Evolutionary conservation across 2,329 filamentous ascomycete species (phyloP), one percentile per base, ranked within the genome.

Genomic region (Mollisiaceae sp.): DNA sequence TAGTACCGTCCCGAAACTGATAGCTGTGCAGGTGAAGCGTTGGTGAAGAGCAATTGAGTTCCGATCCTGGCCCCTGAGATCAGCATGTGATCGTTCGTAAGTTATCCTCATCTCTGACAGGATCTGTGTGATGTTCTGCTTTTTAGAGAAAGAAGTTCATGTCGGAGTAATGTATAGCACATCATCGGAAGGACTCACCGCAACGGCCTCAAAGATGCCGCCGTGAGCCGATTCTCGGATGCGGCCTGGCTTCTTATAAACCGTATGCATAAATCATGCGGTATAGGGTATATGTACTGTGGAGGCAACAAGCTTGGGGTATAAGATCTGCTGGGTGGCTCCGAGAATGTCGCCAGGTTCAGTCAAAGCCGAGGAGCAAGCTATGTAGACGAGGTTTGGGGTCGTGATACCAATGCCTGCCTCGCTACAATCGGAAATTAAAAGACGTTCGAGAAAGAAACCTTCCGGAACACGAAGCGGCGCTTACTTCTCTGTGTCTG

Each of bases 331-430:
- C 55, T 57, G 55, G 55, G 39, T 57, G 32, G 55, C 55, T 57
- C 55, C 55, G 55, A 57, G 55, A 57, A 22, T 39, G 32, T 57
- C 55, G 39, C 55, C 20, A 38, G 55, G 55, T 39, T 41, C 5
- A 57, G 36, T 24, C 55, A 27, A 38, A 20, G 55, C 24, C 52
- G 36, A 55, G 12, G 52, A 57, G 36, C 36, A 36, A 57, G 55
- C 55, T 14, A 41, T 14, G 36, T 38, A 35, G 32, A 41, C 32
- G 20, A 41, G 55, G 18, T 38, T 56, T 57, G 55, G 55, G 55
- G 55, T 57, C 35, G 55, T 57, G 55, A 57, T 57, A 57, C 55
- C 55, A 57, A 39, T 57, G 55, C 55, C 55, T 57, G 55, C 55
- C n/a, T 57, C 55, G 55, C 55, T 35, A 39, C 55, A 57, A 20